These are phyloP conservation scores for Gyromitra esculenta DNA, from an alignment of 2,329 filamentous ascomycete genomes.

Conservation along the genomic window DNA sequence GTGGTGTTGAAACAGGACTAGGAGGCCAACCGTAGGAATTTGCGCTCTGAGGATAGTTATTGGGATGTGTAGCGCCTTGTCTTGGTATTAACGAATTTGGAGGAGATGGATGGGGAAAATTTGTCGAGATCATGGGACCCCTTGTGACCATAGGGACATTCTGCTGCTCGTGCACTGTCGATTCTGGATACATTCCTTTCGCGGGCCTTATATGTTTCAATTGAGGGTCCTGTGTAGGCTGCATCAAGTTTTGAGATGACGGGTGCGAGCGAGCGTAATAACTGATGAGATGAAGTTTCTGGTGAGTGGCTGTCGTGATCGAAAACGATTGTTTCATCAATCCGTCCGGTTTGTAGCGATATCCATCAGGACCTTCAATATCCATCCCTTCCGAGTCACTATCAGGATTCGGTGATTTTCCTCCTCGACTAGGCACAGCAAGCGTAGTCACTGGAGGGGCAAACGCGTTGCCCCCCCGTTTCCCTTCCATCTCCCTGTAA, in stretches of 20 bases:
- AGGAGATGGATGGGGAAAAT: conserved; percentile 61
- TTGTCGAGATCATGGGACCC: conserved; percentile 60
- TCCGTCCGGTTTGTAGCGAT: conserved; percentile 93
- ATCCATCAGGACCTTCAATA: conserved; percentile 82
- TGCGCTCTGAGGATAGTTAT: conserved; percentile 57
- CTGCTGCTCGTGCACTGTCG: conserved; percentile 85
- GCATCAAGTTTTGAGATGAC: conserved; percentile 75
- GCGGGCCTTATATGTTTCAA: conserved; percentile 84
- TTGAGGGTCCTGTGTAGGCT: conserved; percentile 81
- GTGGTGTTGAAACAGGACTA: conserved; percentile 58
- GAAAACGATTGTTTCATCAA: conserved; percentile 99
- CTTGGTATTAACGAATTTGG: conserved; percentile 60
- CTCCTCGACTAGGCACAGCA: conserved; percentile 66
- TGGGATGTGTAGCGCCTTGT: conserved; percentile 57
- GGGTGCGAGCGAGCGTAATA: conserved; percentile 89
- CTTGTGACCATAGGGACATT: conserved; percentile 71
- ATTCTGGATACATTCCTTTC: conserved; percentile 98
- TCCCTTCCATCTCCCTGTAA: conserved; percentile 98
- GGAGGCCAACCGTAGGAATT: conserved; percentile 58
- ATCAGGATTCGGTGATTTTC: conserved; percentile 84
- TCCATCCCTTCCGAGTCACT: conserved; percentile 80
- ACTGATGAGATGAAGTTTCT: conserved; percentile 96
- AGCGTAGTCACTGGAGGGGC: conserved; percentile 66
- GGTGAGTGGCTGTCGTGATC: conserved; percentile 88
- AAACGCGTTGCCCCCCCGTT: conserved; percentile 81